phyloP scores from a whole-genome alignment of 805 yeast species.

The Limtongozyma cylindracea region DNA sequence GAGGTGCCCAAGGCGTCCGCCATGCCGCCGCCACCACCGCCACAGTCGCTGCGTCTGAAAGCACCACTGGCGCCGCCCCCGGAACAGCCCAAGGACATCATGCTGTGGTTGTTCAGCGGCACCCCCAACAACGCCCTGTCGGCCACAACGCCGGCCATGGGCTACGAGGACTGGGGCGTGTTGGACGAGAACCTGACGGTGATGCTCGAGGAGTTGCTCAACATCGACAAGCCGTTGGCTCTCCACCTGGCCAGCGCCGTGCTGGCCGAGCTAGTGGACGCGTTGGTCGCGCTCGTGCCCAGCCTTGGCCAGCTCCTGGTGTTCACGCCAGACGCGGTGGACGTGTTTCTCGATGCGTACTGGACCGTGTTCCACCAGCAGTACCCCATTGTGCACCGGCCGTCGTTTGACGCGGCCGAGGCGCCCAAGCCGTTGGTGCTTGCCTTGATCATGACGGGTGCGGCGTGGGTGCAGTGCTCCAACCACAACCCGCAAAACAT shows the following conservation, averaged over 20 bases:
- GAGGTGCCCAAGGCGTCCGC: too few species aligned
- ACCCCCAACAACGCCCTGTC: too few species aligned
- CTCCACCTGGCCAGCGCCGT: conserved; percentile 12
- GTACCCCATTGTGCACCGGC: conserved; percentile 30
- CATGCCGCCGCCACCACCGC: too few species aligned
- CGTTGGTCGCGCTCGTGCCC: conserved; percentile 2
- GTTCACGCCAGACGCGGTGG: too few species aligned
- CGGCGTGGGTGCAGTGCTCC: conserved; percentile 6
- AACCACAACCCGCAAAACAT: conserved; percentile 7
- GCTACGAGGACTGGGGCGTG: too few species aligned
- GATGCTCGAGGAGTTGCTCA: conserved; percentile 12
- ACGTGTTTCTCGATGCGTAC: conserved; percentile 12
- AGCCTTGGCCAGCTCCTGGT: too few species aligned
- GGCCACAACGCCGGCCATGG: too few species aligned
- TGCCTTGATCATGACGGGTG: conserved; percentile 32
- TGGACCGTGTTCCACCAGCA: conserved; percentile 38
- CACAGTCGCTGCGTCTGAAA: too few species aligned
- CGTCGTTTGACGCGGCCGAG: conserved; percentile 23
- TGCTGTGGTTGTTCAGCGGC: too few species aligned
- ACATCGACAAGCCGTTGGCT: conserved; percentile 13
- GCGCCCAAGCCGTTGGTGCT: conserved; percentile 23
- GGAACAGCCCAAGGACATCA: too few species aligned
- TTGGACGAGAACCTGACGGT: too few species aligned
- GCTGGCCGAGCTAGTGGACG: conserved; percentile 9
- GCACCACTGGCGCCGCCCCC: too few species aligned